A percentile compares a stretch with the other conserved stretches of the same genome.
phyloP scores from a whole-genome alignment of 179 eudicot species.

The Beta macrorhiza region DNA sequence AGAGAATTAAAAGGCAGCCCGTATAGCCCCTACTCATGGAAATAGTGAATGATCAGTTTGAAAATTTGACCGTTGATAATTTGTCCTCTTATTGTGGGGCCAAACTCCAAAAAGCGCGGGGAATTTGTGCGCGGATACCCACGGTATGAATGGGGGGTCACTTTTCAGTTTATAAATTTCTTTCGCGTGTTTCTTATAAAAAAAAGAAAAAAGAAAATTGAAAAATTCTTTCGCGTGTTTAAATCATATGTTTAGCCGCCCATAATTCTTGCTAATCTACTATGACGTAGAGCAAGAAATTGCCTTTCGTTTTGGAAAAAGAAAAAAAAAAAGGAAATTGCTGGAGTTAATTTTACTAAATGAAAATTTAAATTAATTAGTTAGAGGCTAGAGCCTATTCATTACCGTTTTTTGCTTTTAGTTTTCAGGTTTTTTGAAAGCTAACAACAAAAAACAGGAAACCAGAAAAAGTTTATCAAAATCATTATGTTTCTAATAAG shows the following conservation, averaged over 20 bases:
- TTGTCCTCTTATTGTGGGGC: constrained; percentile 19
- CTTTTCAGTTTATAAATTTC: no score
- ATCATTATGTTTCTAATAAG: no score
- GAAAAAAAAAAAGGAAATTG: neutral
- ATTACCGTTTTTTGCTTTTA: no score
- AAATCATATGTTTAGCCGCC: constrained; percentile 33
- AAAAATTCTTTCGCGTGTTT: neutral
- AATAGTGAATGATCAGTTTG: neutral
- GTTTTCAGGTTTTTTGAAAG: no score
- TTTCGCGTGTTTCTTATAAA: no score
- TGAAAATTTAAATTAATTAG: neutral
- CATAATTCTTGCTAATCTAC: constrained; percentile 29
- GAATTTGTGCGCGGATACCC: neutral
- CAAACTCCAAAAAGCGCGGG: neutral
- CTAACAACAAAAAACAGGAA: no score
- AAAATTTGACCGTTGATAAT: constrained; percentile 33
- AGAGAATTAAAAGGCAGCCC: no score
- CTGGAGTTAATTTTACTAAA: neutral
- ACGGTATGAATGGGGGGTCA: neutral
- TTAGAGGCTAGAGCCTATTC: no score
- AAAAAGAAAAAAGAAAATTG: no score
- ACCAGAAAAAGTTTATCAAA: no score
- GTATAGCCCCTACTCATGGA: no score
- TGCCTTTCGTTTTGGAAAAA: constrained; percentile 2
- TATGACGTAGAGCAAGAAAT: constrained; percentile 26